Evolutionary conservation across 2,329 filamentous ascomycete species (phyloP), one percentile per base, ranked within the genome.

Genomic region (Alternaria atra): DNA sequence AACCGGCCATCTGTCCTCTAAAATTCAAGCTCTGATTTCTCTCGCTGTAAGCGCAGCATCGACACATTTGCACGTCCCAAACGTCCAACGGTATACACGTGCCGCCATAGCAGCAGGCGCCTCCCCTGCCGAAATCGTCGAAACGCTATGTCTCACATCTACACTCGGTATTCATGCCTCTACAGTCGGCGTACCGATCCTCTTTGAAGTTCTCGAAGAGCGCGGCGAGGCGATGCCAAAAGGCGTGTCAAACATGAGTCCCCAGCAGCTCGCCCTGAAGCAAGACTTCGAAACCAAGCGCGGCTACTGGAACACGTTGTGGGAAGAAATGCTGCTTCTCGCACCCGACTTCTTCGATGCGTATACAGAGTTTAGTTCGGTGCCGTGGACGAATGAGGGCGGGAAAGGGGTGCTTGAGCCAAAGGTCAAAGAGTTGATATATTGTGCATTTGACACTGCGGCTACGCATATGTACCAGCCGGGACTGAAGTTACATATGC

Each of bases 401-500:
- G 70, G 71, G 4, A 58, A 54, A 23, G 77, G 80, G 1, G 76
- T 70, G 4, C 67, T 84, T 53, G 78, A 80, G 55, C 80, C 81
- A n/a, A 83, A 84, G 75, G 78, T 73, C 51, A 84, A 83, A 68
- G 82, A 84, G 64, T 66, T 84, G 20, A 75, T 84, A 6, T 83
- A 83, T 61, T 83, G 81, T 59, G 83, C 82, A 1, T 83, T 84
- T 59, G 83, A 84, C 67, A 70, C 73, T 23, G 81, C 82, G 15
- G 75, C 81, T 6, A 85, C 83, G 13, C 83, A 84, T 67, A 74
- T 84, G 20, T 84, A 83, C 54, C 71, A 76, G 6, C 80, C 81
- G 0, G 83, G 82, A 0, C 64, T 84, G 44, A 84, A 84, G 60
- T 62, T 83, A 27, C 83, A 84, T 64, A 84, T 84, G 76, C 78